Evolutionary conservation across 2,329 filamentous ascomycete species (phyloP).

Genomic region (Pseudogymnoascus sp.): DNA sequence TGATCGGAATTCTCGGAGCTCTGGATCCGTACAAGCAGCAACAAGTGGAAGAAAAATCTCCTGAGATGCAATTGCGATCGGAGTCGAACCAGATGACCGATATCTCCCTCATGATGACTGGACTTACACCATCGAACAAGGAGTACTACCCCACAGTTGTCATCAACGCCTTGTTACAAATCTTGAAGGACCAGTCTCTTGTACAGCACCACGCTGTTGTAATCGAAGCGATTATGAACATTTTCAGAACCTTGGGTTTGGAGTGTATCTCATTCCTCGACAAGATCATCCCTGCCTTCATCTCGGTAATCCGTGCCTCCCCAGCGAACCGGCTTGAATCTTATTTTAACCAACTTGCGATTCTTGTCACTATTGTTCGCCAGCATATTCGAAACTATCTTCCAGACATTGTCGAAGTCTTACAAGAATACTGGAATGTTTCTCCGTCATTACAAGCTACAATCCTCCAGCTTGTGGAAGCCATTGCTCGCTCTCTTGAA

Average conservation of each 20-base stretch:
- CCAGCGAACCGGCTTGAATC: slow-evolving; percentile 74
- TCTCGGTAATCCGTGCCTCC: slow-evolving; percentile 78
- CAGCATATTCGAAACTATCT: slow-evolving; percentile 93
- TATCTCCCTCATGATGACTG: slow-evolving; percentile 96
- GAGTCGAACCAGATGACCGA: slow-evolving; percentile 69
- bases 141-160: slow-evolving; percentile 98
- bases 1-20: slow-evolving; percentile 91
- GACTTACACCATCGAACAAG: slow-evolving; percentile 90
- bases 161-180: slow-evolving; percentile 87
- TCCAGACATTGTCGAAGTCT: slow-evolving; percentile 73
- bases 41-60: slow-evolving; percentile 82
- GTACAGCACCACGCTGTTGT: slow-evolving; percentile 87
- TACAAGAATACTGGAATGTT: slow-evolving; percentile 84
- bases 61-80: slow-evolving; percentile 64
- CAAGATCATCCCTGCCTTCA: slow-evolving; percentile 88
- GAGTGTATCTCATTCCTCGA: slow-evolving; percentile 94
- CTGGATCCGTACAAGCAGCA: slow-evolving; percentile 95
- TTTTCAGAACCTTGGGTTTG: slow-evolving; percentile 90
- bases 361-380: slow-evolving; percentile 87
- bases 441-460: slow-evolving; percentile 78
- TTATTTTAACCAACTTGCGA: slow-evolving; percentile 94
- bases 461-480: slow-evolving; percentile 85
- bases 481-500: slow-evolving; percentile 86
- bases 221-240: slow-evolving; percentile 97
- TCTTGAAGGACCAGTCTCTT: slow-evolving; percentile 84